Percentiles rank a stretch among this genome's conserved stretches.
phyloP scores from a whole-genome alignment of 768 basidiomycete genomes.

The Boletus subcaerulescens region DNA sequence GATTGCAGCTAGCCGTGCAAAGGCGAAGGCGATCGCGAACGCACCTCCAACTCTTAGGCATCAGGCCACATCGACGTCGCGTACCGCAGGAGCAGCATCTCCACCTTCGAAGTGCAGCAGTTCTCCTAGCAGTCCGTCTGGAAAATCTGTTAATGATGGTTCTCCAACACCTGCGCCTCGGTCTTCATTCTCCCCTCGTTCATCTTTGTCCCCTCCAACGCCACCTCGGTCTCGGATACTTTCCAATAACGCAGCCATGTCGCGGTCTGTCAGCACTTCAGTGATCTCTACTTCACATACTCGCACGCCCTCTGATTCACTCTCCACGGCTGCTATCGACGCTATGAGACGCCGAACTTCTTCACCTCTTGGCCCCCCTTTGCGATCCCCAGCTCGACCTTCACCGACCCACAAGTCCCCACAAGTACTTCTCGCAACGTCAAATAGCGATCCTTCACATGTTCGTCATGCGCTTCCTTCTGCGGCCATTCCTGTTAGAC shows the following conservation, averaged over 20 bases:
- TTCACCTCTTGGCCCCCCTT: conserved; percentile 41
- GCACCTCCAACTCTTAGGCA: conserved; percentile 79
- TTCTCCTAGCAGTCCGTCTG: conserved; percentile 42
- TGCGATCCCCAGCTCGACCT: conserved; percentile 31
- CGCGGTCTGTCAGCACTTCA: conserved; percentile 45
- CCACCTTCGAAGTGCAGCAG: conserved; percentile 39
- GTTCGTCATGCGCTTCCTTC: conserved; percentile 14
- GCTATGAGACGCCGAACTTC: conserved; percentile 44
- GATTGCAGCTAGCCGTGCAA: conserved; percentile 87
- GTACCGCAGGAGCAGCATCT: conserved; percentile 45
- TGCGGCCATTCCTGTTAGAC: conserved; percentile 37
- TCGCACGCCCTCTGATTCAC: conserved; percentile 45
- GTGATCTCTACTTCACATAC: conserved; percentile 34
- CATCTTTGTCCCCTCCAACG: conserved; percentile 45
- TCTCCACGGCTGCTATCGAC: conserved; percentile 19
- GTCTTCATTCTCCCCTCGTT: conserved; percentile 47
- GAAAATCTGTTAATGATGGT: conserved; percentile 41
- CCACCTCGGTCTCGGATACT: conserved; percentile 43
- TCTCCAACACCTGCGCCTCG: conserved; percentile 38
- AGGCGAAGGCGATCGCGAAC: conserved; percentile 78
- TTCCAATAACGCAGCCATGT: conserved; percentile 34
- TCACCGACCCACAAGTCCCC: conserved; percentile 39
- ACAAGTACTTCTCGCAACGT: conserved; percentile 37
- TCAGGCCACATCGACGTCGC: conserved; percentile 73
- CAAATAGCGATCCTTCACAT: conserved; percentile 26